Percentiles rank a stretch among this genome's conserved stretches.
Conservation (phyloP, 768 basidiomycete genomes). For the Pleurotus eryngii region DNA sequence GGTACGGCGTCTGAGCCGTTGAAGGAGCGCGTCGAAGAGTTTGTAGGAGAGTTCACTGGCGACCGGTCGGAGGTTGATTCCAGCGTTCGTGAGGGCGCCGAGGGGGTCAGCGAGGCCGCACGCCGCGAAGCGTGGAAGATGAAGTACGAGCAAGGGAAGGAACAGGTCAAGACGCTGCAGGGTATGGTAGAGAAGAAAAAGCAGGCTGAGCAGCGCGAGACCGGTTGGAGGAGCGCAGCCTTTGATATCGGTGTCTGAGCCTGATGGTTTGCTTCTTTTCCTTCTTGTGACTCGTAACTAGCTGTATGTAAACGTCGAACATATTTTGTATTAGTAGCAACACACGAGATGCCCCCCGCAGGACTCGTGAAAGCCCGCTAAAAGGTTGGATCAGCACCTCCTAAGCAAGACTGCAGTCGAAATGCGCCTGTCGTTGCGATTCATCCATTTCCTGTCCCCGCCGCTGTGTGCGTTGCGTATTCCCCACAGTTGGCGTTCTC, state of each 20-base stretch:
- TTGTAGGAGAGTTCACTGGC: conserved; percentile 14
- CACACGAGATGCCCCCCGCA: too few species aligned
- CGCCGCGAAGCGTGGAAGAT: conserved; percentile 18
- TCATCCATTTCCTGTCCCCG: too few species aligned
- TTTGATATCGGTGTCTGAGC: conserved; percentile 31
- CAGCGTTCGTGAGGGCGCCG: conserved; percentile 10
- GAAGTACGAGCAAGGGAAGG: conserved; percentile 28
- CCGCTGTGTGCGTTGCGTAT: too few species aligned
- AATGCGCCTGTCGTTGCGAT: too few species aligned
- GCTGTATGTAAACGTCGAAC: too few species aligned
- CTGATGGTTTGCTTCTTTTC: background rate
- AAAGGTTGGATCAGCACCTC: too few species aligned
- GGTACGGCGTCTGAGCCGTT: conserved; percentile 48
- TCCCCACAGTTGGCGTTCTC: too few species aligned
- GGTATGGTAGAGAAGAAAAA: conserved; percentile 40
- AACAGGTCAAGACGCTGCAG: conserved; percentile 39
- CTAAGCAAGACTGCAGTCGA: too few species aligned
- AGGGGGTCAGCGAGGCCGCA: conserved; percentile 18
- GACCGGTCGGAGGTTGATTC: conserved; percentile 18
- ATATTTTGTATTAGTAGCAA: too few species aligned
- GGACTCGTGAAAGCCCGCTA: too few species aligned
- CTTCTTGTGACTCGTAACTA: too few species aligned
- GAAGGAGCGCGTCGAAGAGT: conserved; percentile 30
- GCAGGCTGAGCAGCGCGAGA: conserved; percentile 28
- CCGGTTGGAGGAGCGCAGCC: conserved; percentile 49